Percentiles rank a stretch among this genome's conserved stretches.
phyloP scores from a whole-genome alignment of 2,329 filamentous ascomycete genomes.

The Calonectria naviculata region DNA sequence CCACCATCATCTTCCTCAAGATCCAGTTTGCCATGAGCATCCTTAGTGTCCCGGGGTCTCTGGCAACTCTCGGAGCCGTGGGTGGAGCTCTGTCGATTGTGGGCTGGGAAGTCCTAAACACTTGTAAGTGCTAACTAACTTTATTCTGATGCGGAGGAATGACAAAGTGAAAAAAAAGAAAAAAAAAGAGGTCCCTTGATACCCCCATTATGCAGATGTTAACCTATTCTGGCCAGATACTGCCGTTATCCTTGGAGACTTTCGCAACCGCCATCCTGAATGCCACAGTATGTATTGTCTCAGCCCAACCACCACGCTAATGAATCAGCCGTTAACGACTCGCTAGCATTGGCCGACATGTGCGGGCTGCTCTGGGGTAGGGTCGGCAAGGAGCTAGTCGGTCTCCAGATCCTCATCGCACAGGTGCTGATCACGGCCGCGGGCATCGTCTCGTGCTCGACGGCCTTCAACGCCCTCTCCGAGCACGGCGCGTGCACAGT shows the following conservation, averaged over 20 bases:
- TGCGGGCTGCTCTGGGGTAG: conserved; percentile 36
- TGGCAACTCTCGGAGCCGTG: conserved; percentile 24
- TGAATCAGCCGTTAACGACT: not conserved
- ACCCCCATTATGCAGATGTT: not conserved
- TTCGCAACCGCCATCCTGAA: conserved; percentile 39
- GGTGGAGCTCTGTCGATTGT: conserved; percentile 32
- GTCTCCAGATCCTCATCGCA: conserved; percentile 37
- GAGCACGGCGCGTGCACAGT: conserved; percentile 40
- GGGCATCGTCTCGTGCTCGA: conserved; percentile 23
- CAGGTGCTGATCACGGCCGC: conserved; percentile 37
- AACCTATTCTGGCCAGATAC: conserved; percentile 25
- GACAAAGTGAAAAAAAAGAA: not conserved
- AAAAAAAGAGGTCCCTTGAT: not conserved
- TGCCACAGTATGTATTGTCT: conserved; percentile 33
- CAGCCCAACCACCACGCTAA: not conserved
- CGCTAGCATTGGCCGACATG: conserved; percentile 38
- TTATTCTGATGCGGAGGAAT: not conserved
- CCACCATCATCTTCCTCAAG: conserved; percentile 53
- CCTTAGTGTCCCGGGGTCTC: conserved; percentile 37
- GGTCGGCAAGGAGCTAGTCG: conserved; percentile 37
- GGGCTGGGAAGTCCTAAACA: conserved; percentile 42
- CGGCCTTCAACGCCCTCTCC: conserved; percentile 38
- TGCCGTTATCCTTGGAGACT: conserved; percentile 36
- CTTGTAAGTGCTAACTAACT: conserved; percentile 35
- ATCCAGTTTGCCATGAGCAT: conserved; percentile 41